phyloP scores from a whole-genome alignment of 345 rosid species.

The Populus nigra region DNA sequence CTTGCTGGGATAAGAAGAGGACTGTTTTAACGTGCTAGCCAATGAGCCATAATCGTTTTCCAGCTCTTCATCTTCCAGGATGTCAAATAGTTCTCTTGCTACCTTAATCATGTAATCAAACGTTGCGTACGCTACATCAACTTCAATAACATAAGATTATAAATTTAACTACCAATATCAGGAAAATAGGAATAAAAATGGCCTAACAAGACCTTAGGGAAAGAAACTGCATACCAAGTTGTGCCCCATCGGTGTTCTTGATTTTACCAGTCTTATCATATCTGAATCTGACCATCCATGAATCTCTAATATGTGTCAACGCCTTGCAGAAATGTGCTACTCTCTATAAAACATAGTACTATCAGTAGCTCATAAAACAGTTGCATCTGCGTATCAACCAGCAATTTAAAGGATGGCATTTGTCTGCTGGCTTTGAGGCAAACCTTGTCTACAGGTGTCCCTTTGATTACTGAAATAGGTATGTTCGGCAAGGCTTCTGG shows the following conservation, averaged over 20 bases:
- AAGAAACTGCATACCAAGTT: constrained; percentile 6
- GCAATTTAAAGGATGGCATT: background rate
- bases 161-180: background rate
- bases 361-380: background rate
- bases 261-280: background rate
- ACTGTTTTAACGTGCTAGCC: background rate
- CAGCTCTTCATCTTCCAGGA: constrained; percentile 1
- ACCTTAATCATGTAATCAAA: constrained; percentile 12
- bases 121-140: constrained; percentile 10
- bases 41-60: background rate
- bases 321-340: constrained; percentile 8
- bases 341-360: background rate
- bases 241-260: background rate
- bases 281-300: constrained; percentile 2
- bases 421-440: background rate
- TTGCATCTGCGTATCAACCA: background rate
- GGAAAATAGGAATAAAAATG: background rate
- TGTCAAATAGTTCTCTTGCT: constrained; percentile 6
- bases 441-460: constrained; percentile 10
- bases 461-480: background rate
- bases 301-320: constrained; percentile 4
- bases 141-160: background rate
- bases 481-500: constrained; percentile 8
- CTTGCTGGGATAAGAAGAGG: background rate
- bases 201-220: background rate